Base-by-base conservation (phyloP, 495 filamentous ascomycete species). In the Xylaria palmicola region DNA sequence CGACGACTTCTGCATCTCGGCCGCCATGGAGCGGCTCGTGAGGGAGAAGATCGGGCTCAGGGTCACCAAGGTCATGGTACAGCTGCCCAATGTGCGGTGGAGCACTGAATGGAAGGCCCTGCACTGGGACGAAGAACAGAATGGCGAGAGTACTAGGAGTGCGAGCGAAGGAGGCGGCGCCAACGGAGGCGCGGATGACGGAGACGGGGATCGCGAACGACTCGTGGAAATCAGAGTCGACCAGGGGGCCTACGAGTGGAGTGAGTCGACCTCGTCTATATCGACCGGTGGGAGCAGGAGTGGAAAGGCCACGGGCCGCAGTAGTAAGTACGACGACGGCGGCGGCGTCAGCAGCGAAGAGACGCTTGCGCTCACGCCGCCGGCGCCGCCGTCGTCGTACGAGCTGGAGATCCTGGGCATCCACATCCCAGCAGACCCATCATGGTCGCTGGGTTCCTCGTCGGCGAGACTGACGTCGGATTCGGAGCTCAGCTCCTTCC, bases 1-100 rank as follows among this genome's bases (percentile, higher is more conserved):
- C n/a, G 62, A 39, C 5, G 69, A 69, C 49, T 67, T 69, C 40
- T 67, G 62, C 44, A 63, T 65, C 57, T 72, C 65, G 41, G 62
- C 67, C 9, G 69, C 64, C 0, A 54, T 67, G 6, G 67, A 65
- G 48, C 47, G 62, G 51, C 62, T 51, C 4, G 68, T 69, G 45
- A 58, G 26, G 12, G 62, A 65, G 44, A 58, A 59, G 64, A 69
- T 62, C 19, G 66, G 66, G 32, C 19, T 72, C 22, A 45, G 50
- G 10, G 64, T 69, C 0, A 63, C 56, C 5, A 53, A 62, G 26
- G 60, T 71, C 47, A 64, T 71, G 8, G 63, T 54, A 15, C 62
- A 60, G 48, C 56, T 71, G 34, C 57, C 64, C 10, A 61, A 66
- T 17, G 32, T 68, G 26, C 39, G 62, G n/a, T 62, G 62, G 39